These are phyloP conservation scores for Chimonanthus praecox DNA, from an alignment of 164 flowering plant species.

Conservation along the genomic window DNA sequence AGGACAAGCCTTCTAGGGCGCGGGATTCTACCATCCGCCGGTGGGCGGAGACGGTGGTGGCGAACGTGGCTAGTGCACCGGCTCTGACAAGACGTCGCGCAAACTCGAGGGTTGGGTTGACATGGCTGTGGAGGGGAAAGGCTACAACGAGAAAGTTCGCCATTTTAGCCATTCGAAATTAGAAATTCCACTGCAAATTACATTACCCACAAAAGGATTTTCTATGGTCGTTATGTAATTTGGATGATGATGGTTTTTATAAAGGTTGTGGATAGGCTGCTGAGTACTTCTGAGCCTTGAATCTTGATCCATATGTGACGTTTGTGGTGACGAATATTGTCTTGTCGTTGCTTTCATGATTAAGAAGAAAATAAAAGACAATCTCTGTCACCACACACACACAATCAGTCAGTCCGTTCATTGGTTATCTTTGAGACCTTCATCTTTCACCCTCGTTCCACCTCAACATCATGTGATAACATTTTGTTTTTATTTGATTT, in stretches of 20 bases:
- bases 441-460: too few species aligned
- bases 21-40: conserved; percentile 9
- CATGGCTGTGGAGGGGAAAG: conserved; percentile 34
- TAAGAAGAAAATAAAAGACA: too few species aligned
- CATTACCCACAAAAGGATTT: too few species aligned
- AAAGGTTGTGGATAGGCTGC: background rate
- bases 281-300: background rate
- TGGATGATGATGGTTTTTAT: too few species aligned
- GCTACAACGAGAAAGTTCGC: conserved; percentile 27
- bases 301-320: background rate
- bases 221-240: too few species aligned
- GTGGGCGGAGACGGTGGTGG: conserved; percentile 21
- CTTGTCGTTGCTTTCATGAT: background rate
- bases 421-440: too few species aligned
- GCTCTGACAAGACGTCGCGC: conserved; percentile 25
- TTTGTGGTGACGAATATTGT: background rate
- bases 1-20: conserved; percentile 19
- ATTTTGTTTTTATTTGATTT: too few species aligned
- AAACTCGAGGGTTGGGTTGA: conserved; percentile 40
- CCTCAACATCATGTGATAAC: too few species aligned
- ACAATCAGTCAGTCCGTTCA: too few species aligned
- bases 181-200: too few species aligned
- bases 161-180: background rate
- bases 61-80: conserved; percentile 31
- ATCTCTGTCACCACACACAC: too few species aligned